phyloP scores from a whole-genome alignment of 345 rosid genomes.

The Gossypium stocksii region DNA sequence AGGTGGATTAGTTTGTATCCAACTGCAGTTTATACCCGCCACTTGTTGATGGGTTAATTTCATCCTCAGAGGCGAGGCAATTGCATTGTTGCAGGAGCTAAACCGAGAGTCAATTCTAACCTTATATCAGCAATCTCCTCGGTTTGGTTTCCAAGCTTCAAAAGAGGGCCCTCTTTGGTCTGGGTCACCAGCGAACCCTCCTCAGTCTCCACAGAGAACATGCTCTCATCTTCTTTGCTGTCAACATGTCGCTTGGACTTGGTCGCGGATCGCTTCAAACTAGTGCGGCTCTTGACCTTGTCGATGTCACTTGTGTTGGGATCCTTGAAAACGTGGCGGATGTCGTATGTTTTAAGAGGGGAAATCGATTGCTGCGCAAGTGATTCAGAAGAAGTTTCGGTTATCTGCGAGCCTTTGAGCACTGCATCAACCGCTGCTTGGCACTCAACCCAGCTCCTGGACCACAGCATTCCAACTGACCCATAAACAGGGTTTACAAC shows the following conservation, averaged over 20 bases:
- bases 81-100: background rate
- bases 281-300: conserved; percentile 24
- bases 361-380: conserved; percentile 18
- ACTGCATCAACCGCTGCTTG: conserved; percentile 53
- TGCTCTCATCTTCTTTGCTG: conserved; percentile 53
- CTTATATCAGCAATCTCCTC: background rate
- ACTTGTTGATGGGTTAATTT: background rate
- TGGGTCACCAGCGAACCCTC: conserved; percentile 1
- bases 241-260: conserved; percentile 38
- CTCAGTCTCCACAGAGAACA: conserved; percentile 53
- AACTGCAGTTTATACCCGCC: background rate
- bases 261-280: conserved; percentile 29
- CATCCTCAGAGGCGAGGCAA: background rate
- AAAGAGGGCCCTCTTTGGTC: background rate
- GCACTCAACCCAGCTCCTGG: conserved; percentile 59
- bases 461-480: conserved; percentile 53
- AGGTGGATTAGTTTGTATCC: background rate
- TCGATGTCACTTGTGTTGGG: background rate
- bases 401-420: conserved; percentile 31
- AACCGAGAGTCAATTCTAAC: conserved; percentile 5
- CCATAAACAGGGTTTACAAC: conserved; percentile 57
- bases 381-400: conserved; percentile 7
- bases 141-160: background rate
- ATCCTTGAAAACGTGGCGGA: conserved; percentile 42
- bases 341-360: conserved; percentile 36